phyloP scores from a whole-genome alignment of 2,329 filamentous ascomycete species.

The Periglandula ipomoeae region DNA sequence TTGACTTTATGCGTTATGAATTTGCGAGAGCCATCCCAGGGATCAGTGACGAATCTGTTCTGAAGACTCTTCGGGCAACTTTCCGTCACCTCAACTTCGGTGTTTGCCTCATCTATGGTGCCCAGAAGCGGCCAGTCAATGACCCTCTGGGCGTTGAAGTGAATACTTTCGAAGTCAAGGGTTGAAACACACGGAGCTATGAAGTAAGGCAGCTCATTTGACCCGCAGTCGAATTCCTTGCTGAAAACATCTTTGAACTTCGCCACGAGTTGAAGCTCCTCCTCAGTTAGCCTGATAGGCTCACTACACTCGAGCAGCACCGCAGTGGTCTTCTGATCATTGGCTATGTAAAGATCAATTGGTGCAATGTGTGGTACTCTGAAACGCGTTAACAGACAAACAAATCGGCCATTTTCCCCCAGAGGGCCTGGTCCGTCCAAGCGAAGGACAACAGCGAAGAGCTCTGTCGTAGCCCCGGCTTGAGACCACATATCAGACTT shows the following conservation, averaged over 20 bases:
- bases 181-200: slow-evolving; percentile 48
- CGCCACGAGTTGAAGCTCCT: slow-evolving; percentile 47
- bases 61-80: slow-evolving; percentile 24
- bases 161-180: background rate
- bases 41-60: slow-evolving; percentile 47
- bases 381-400: slow-evolving; percentile 63
- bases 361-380: slow-evolving; percentile 53
- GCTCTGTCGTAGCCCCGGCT: slow-evolving; percentile 29
- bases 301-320: slow-evolving; percentile 34
- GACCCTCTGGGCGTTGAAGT: background rate
- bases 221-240: slow-evolving; percentile 63
- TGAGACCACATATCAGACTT: slow-evolving; percentile 70
- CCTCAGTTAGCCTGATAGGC: slow-evolving; percentile 33
- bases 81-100: slow-evolving; percentile 10
- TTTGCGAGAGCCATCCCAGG: slow-evolving; percentile 54
- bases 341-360: slow-evolving; percentile 66
- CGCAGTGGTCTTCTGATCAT: slow-evolving; percentile 50
- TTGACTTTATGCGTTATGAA: slow-evolving; percentile 47
- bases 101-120: slow-evolving; percentile 20
- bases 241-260: slow-evolving; percentile 77
- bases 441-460: slow-evolving; percentile 55
- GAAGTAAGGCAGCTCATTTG: slow-evolving; percentile 70
- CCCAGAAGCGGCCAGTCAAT: slow-evolving; percentile 56
- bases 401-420: slow-evolving; percentile 47
- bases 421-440: slow-evolving; percentile 49